Conservation (phyloP, 2,329 filamentous ascomycete species). For the Paecilomyces niveus region DNA sequence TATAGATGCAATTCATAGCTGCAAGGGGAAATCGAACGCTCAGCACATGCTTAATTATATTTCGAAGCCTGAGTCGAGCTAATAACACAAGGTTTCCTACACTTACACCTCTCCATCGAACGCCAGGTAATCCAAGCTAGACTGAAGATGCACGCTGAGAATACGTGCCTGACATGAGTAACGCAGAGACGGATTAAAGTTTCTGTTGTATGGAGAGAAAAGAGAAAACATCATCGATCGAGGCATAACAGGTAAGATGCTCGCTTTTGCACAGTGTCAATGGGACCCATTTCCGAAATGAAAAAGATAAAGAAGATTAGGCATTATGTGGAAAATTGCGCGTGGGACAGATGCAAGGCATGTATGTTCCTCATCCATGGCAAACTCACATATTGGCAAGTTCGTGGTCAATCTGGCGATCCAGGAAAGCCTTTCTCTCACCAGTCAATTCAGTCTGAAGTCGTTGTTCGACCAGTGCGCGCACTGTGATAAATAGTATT, state of each 20-base stretch:
- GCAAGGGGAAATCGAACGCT: no score
- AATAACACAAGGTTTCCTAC: neutral
- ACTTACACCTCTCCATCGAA: neutral
- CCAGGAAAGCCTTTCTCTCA: constrained; percentile 82
- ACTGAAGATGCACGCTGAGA: neutral
- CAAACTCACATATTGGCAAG: constrained; percentile 75
- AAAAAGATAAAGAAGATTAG: neutral
- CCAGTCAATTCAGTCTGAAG: constrained; percentile 82
- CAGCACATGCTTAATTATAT: neutral
- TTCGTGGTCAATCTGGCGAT: constrained; percentile 87
- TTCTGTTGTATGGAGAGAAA: neutral
- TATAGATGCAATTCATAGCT: no score
- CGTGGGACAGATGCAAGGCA: neutral
- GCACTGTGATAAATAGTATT: constrained; percentile 40
- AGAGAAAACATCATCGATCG: neutral
- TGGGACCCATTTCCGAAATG: neutral
- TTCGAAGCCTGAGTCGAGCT: neutral
- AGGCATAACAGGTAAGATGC: neutral
- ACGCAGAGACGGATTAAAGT: neutral
- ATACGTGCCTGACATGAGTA: neutral
- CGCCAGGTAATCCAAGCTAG: neutral
- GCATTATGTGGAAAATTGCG: neutral
- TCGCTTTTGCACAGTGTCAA: neutral
- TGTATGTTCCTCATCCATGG: neutral
- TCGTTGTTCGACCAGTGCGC: constrained; percentile 85